phyloP scores from a whole-genome alignment of 2,329 filamentous ascomycete species.

The Coniochaeta pulveracea region DNA sequence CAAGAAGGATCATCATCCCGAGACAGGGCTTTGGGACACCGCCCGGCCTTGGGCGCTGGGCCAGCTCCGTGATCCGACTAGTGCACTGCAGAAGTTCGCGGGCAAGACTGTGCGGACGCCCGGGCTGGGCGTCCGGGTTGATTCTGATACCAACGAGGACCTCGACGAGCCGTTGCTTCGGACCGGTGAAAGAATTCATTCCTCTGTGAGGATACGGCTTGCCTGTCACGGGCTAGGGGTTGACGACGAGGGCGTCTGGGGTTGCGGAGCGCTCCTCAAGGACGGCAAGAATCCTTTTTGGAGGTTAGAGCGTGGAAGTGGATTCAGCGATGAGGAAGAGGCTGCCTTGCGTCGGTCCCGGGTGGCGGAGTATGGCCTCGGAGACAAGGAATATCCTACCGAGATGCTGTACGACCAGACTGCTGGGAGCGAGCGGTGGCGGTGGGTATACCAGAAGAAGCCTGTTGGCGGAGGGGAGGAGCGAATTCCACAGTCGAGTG shows the following conservation, averaged over 20 bases:
- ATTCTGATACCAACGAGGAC: constrained; percentile 24
- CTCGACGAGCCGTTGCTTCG: constrained; percentile 21
- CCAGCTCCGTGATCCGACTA: constrained; percentile 16
- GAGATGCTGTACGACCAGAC: constrained; percentile 14
- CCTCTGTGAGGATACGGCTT: constrained; percentile 17
- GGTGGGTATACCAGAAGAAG: constrained; percentile 16
- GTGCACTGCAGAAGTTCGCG: constrained; percentile 13
- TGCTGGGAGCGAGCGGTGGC: constrained; percentile 16
- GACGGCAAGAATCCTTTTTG: constrained; percentile 11
- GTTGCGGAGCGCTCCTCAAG: constrained; percentile 15
- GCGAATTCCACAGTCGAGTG: constrained; percentile 12
- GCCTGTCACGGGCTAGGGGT: constrained; percentile 17
- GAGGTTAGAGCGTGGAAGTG: constrained; percentile 12
- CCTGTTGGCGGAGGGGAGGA: constrained; percentile 7
- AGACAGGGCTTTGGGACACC: constrained; percentile 9
- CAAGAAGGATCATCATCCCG: constrained; percentile 14
- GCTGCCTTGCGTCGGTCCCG: constrained; percentile 3
- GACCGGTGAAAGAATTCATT: constrained; percentile 25
- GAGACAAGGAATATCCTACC: constrained; percentile 9
- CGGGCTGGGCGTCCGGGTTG: constrained; percentile 22
- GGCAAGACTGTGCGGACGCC: constrained; percentile 19
- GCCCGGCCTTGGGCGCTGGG: constrained; percentile 20
- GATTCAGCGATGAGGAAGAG: constrained; percentile 2
- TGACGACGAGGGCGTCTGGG: constrained; percentile 21
- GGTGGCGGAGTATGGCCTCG: neutral